Base-by-base conservation (phyloP, 768 basidiomycete species). In the Termitomyces sp. region DNA sequence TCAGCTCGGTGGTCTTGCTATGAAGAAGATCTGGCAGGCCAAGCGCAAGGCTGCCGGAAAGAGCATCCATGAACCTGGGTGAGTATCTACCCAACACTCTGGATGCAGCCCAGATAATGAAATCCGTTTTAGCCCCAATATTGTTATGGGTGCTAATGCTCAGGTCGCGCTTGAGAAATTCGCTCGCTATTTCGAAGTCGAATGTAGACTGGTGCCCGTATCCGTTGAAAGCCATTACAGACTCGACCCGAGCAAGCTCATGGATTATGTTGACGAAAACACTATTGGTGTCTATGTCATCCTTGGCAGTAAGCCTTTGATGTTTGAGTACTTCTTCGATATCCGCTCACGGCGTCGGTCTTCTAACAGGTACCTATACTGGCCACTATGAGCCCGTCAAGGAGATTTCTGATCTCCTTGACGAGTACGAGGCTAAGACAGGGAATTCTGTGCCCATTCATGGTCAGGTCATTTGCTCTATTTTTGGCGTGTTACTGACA, bases 301-400 rank as follows among this genome's bases (percentile, higher is more conserved):
- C 58, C 67, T 75, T 30, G 71, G 74, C 37, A 75, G 74, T 77
- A 62, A 50, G 71, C 41, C 59, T 43, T 12, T n/a, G 7, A 26
- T 12, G 23, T 35, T 50, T 21, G 80, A 77, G 26, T 79, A 77
- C 61, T 82, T 80, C 6, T 81, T 78, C 19, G 75, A 19, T 21
- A 43, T 21, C 8, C 19, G 14, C 17, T 40, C 38, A 51, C n/a
- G 15, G 5, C n/a, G 5, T 50, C 17, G 17, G 15, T 15, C 26
- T 46, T n/a, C 28, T 46, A n/a, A 10, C 28, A 72, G 74, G 75
- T 51, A 79, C 77, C 1, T 89, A 87, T 66, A 88, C 87, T 12
- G 87, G 87, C 2, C 80, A 81, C 57, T 81, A 79, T 64, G 94
- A 96, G 64, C 84, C 87, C 15, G 94, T 97, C 30, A 82, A 89